Evolutionary conservation across 306 rosid genomes (phyloP).

Genomic region (Castanopsis chinensis): DNA sequence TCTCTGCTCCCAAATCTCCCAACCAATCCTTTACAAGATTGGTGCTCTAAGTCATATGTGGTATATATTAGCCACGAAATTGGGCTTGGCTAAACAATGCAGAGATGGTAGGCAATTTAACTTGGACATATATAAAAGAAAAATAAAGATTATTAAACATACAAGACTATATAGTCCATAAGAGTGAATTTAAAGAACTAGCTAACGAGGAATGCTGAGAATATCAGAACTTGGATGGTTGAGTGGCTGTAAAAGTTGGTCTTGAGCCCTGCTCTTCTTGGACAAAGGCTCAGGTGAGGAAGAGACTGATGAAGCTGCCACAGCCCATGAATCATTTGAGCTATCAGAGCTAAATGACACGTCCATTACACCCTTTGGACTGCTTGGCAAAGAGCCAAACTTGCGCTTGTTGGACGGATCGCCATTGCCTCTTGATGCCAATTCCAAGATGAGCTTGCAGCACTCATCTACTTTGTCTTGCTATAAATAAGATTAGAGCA

Average conservation of each 20-base stretch:
- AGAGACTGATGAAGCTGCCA: slow-evolving; percentile 46
- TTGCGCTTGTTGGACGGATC: slow-evolving; percentile 50
- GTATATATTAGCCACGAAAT: slow-evolving; percentile 2
- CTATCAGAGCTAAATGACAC: slow-evolving; percentile 65
- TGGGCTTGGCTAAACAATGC: slow-evolving; percentile 26
- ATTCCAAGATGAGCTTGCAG: slow-evolving; percentile 44
- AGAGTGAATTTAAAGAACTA: not conserved
- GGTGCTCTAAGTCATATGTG: slow-evolving; percentile 3
- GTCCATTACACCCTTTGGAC: slow-evolving; percentile 84
- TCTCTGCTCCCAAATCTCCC: slow-evolving; percentile 44
- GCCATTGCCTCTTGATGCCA: slow-evolving; percentile 19
- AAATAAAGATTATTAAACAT: slow-evolving; percentile 37
- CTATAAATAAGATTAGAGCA: not conserved
- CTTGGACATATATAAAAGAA: slow-evolving; percentile 19
- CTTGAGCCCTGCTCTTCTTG: slow-evolving; percentile 56
- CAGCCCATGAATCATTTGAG: slow-evolving; percentile 76
- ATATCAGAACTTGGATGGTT: slow-evolving; percentile 35
- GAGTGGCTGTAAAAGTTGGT: slow-evolving; percentile 27
- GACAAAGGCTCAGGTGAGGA: slow-evolving; percentile 67
- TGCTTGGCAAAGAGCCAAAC: slow-evolving; percentile 54
- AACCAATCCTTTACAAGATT: slow-evolving; percentile 18
- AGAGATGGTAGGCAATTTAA: slow-evolving; percentile 65
- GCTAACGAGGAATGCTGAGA: slow-evolving; percentile 36
- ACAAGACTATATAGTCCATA: slow-evolving; percentile 14
- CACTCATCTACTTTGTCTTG: slow-evolving; percentile 77